phyloP scores from a whole-genome alignment of 1,139 yeast species.

The Candida albicans region DNA sequence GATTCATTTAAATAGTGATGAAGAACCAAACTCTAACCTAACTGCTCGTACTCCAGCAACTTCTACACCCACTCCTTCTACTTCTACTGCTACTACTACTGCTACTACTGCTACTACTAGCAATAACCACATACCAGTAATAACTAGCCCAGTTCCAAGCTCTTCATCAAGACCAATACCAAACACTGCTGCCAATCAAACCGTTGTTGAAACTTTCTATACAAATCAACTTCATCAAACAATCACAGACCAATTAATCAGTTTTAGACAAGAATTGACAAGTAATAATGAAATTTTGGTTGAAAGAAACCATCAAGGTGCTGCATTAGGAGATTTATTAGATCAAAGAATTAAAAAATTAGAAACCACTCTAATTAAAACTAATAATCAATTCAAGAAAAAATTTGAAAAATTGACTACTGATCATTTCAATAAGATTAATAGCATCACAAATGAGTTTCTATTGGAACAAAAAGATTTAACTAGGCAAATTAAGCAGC shows the following conservation, averaged over 20 bases:
- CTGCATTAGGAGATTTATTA: constrained; percentile 15
- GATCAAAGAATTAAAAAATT: constrained; percentile 15
- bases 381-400: constrained; percentile 15
- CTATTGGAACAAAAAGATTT: constrained; percentile 18
- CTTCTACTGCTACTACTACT: constrained; percentile 1
- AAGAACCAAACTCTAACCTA: no score
- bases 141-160: no score
- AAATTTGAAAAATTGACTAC: constrained; percentile 16
- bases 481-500: constrained; percentile 16
- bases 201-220: background rate
- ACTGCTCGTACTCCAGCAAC: no score
- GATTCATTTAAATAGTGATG: no score
- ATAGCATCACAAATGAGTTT: constrained; percentile 16
- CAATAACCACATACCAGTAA: no score
- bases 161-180: background rate
- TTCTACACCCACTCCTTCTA: background rate
- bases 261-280: constrained; percentile 1
- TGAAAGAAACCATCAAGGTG: constrained; percentile 1
- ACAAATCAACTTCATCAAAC: constrained; percentile 1
- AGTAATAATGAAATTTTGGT: background rate
- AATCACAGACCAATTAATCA: constrained; percentile 3
- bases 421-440: constrained; percentile 13
- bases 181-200: background rate
- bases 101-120: constrained; percentile 1
- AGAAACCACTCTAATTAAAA: constrained; percentile 13